Evolutionary conservation across 345 rosid species (phyloP).

Genomic region (Linum usitatissimum): DNA sequence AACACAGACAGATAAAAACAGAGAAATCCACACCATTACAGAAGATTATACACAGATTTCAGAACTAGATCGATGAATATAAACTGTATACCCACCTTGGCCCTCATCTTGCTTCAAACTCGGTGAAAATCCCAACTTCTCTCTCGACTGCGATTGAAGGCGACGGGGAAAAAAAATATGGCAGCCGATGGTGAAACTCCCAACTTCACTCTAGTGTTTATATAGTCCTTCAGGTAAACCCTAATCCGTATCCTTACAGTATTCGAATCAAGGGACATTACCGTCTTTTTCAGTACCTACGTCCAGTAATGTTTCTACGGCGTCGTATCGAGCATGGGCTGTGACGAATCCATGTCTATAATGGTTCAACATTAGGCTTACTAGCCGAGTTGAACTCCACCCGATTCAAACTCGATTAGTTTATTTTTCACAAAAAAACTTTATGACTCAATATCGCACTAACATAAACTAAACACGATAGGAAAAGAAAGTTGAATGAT

Average conservation of each 20-base stretch:
- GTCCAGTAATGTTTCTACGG: neutral
- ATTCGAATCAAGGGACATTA: neutral
- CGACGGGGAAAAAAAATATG: neutral
- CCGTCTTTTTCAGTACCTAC: neutral
- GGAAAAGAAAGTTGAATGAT: too few species aligned
- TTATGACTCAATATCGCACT: too few species aligned
- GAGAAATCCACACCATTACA: neutral
- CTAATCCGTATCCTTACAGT: neutral
- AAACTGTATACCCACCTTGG: neutral
- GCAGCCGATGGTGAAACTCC: neutral
- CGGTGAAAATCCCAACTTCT: neutral
- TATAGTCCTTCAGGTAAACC: neutral
- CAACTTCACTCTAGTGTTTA: neutral
- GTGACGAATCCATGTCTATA: too few species aligned
- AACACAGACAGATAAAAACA: neutral
- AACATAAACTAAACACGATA: too few species aligned
- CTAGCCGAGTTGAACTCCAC: too few species aligned
- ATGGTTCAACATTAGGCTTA: too few species aligned
- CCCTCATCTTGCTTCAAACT: neutral
- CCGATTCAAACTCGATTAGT: too few species aligned
- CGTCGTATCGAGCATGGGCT: neutral
- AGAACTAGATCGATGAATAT: neutral
- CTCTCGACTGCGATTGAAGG: neutral
- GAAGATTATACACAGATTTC: neutral
- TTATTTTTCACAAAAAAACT: too few species aligned